Evolutionary conservation across 331 rosid genomes (phyloP).

Genomic region (Ulmus americana): DNA sequence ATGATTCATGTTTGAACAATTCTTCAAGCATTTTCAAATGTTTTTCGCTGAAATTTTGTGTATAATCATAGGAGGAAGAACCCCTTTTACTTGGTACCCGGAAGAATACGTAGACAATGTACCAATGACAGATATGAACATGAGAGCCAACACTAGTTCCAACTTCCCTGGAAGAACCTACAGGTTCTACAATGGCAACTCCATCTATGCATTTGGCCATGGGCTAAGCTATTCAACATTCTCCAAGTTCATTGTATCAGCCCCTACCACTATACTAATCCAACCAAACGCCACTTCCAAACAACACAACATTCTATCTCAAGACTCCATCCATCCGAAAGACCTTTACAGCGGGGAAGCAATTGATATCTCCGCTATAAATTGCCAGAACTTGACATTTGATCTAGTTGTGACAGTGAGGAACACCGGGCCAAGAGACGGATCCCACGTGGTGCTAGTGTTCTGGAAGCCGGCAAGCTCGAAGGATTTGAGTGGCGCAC

Average conservation of each 20-base stretch:
- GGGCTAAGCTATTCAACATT: conserved; percentile 63
- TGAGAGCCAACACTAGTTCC: conserved; percentile 50
- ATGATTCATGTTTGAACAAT: too few species aligned
- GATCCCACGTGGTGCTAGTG: conserved; percentile 47
- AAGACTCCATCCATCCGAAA: conserved; percentile 19
- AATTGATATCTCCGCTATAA: conserved; percentile 39
- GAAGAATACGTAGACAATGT: conserved; percentile 55
- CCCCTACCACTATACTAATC: conserved; percentile 44
- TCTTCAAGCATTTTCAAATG: background rate
- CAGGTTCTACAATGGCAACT: conserved; percentile 49
- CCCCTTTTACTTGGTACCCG: conserved; percentile 77
- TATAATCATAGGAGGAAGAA: conserved; percentile 47
- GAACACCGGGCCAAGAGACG: conserved; percentile 49
- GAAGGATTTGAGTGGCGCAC: conserved; percentile 33
- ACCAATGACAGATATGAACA: conserved; percentile 75
- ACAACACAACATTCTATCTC: conserved; percentile 12
- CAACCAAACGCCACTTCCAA: conserved; percentile 17
- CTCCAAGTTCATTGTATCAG: conserved; percentile 34
- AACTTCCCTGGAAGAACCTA: conserved; percentile 64
- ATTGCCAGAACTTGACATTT: conserved; percentile 34
- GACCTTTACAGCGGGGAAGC: conserved; percentile 20
- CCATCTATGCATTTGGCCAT: conserved; percentile 56
- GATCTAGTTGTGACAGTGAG: conserved; percentile 36
- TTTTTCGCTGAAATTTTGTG: background rate
- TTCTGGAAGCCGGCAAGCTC: conserved; percentile 43